Conservation (phyloP, 1,284 basidiomycete species). For the Austroboletus olivaceoglutinosus region DNA sequence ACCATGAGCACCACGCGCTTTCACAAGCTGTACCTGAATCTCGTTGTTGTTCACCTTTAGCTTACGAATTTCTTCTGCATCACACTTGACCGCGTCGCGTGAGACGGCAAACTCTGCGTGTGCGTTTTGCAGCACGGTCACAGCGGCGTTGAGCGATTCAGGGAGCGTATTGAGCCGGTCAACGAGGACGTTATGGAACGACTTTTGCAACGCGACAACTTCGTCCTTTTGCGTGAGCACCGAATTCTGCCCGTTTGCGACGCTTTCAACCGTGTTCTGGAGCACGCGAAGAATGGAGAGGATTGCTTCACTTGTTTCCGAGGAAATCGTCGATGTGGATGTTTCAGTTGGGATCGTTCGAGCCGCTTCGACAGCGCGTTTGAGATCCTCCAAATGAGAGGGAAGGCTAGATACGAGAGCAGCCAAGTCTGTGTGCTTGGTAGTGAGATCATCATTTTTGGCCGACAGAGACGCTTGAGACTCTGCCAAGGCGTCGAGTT, state of each 20-base stretch:
- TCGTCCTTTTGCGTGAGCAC: constrained; percentile 49
- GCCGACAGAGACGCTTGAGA: constrained; percentile 43
- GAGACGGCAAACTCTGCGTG: constrained; percentile 61
- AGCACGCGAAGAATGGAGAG: constrained; percentile 38
- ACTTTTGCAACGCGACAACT: constrained; percentile 35
- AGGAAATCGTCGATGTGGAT: constrained; percentile 23
- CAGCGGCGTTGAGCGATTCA: constrained; percentile 53
- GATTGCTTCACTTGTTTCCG: constrained; percentile 27
- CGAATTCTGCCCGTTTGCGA: constrained; percentile 44
- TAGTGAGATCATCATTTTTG: constrained; percentile 37
- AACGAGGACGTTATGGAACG: constrained; percentile 50
- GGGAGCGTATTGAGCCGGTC: constrained; percentile 58
- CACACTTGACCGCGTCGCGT: constrained; percentile 53
- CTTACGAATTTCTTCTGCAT: constrained; percentile 66
- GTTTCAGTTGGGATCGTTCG: constrained; percentile 3
- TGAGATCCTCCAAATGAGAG: constrained; percentile 38
- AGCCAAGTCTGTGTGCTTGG: constrained; percentile 36
- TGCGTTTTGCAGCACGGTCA: constrained; percentile 53
- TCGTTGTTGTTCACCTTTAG: constrained; percentile 54
- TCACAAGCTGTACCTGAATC: constrained; percentile 65
- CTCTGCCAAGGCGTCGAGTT: constrained; percentile 40
- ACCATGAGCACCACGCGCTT: constrained; percentile 71
- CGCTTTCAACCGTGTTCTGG: constrained; percentile 43
- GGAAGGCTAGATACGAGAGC: constrained; percentile 45
- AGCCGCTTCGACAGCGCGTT: constrained; percentile 37